A percentile compares a stretch with the other conserved stretches of the same genome.
phyloP scores from a whole-genome alignment of 495 filamentous ascomycete genomes.

The Neurospora pannonica region DNA sequence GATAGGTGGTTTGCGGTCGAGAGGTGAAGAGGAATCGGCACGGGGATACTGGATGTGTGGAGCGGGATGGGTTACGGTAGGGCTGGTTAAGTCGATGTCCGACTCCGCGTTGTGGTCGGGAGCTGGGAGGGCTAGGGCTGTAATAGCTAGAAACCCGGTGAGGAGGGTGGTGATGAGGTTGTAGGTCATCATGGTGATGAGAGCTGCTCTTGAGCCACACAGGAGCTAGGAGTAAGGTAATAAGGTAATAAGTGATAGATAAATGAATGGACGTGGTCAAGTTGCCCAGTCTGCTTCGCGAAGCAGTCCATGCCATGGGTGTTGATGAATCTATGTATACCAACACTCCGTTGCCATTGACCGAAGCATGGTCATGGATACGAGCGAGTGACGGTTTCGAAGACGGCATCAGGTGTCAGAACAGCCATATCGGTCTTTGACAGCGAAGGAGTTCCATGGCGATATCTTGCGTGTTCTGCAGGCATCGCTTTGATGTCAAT shows the following conservation, averaged over 20 bases:
- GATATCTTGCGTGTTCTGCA: not conserved
- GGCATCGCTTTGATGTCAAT: not conserved
- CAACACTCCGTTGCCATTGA: not conserved
- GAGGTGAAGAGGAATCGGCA: no score
- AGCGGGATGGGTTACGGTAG: no score
- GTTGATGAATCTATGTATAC: not conserved
- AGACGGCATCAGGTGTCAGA: not conserved
- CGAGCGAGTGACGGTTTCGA: not conserved
- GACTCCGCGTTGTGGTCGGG: no score
- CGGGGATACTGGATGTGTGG: no score
- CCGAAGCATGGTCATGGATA: not conserved
- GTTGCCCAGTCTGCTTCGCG: not conserved
- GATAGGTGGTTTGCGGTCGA: no score
- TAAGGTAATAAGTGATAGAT: no score
- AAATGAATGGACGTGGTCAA: no score
- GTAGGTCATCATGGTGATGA: not conserved
- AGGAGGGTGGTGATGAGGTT: not conserved
- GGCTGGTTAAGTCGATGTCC: no score
- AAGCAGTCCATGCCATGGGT: not conserved
- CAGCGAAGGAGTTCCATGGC: not conserved
- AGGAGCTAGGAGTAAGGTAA: no score
- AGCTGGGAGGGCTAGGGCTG: no score
- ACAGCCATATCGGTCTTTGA: not conserved
- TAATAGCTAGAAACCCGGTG: no score
- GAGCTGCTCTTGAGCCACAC: not conserved